Evolutionary conservation across 73 alveolate genomes (phyloP), one percentile per base, ranked within the genome.

Genomic region (Uronychia binucleata): DNA sequence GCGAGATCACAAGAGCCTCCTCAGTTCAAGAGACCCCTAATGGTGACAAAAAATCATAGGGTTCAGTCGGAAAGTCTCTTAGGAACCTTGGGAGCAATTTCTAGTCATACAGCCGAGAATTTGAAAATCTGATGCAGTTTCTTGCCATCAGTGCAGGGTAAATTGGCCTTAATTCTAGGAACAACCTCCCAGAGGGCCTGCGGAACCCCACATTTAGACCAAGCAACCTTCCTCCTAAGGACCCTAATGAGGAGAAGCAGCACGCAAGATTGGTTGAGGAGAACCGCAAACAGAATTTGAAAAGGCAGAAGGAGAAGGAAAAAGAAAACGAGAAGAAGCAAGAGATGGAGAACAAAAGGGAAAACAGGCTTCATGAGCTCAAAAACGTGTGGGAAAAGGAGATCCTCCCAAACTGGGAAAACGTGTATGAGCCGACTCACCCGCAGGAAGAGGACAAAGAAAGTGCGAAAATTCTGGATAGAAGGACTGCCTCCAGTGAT

Each of bases 151-250:
- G 86, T 26, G 86, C 86, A 1, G 92, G 84, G 0, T 79, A 77
- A 31, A 59, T n/a, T 67, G 32, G 78, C 78, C 30, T 26, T 67
- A 26, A 26, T 31, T 67, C 5, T 5, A 8, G 78, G 78, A 14
- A 8, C 5, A 1, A 8, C 19, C 19, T 31, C 78, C 30, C 78
- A 28, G 33, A 67, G n/a, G n/a, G 11, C 28, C 19, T 13, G 30
- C 19, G 13, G 13, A n/a, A 67, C 5, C 28, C 19, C 84, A 59
- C 84, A 8, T 95, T 95, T 83, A 88, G 99, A 58, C 99, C 99
- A 0, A 79, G 58, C 29, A 95, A 94, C 84, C 88, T 95, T 31
- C 98, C 99, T 27, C 98, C 97, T 26, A 95, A 95, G 79, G 82
- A 94, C 26, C 88, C 92, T 67, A 93, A 91, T 60, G 99, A 95